Conservation (phyloP, 192 early-diverging fungal species). For the Podila epigama region DNA sequence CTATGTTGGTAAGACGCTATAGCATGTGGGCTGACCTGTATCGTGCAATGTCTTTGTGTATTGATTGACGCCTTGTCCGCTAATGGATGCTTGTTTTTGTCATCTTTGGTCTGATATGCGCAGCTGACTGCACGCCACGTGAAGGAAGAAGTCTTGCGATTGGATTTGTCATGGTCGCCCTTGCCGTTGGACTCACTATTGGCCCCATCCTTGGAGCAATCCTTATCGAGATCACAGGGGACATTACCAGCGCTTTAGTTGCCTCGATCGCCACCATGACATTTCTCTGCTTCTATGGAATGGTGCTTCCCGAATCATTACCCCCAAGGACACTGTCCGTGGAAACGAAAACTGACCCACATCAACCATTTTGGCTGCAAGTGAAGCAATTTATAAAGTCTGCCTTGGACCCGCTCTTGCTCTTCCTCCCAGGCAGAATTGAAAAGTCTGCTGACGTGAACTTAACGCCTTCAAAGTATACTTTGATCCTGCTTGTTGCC, state of each 20-base stretch:
- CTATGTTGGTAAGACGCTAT: constrained; percentile 24
- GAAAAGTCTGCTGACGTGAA: constrained; percentile 20
- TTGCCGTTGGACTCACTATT: constrained; percentile 14
- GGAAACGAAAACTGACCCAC: background rate
- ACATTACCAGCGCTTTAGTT: background rate
- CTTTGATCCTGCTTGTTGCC: constrained; percentile 7
- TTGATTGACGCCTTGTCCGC: no score
- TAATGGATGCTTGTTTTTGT: background rate
- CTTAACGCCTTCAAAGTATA: constrained; percentile 15
- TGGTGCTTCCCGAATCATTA: constrained; percentile 33
- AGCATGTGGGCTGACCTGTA: no score
- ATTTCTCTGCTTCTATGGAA: constrained; percentile 8
- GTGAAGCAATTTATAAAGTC: constrained; percentile 6
- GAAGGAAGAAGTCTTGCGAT: constrained; percentile 28
- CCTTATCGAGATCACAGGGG: constrained; percentile 7
- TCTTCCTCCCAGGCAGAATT: constrained; percentile 33
- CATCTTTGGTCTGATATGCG: background rate
- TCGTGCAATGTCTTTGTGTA: no score
- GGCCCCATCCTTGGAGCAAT: constrained; percentile 9
- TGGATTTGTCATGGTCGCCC: constrained; percentile 24
- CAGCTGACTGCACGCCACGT: constrained; percentile 31
- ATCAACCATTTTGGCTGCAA: background rate
- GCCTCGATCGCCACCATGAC: background rate
- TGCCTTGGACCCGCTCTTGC: constrained; percentile 17
- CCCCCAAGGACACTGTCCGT: background rate